A percentile compares a stretch with the other conserved stretches of the same genome.
These are phyloP conservation scores for Coniferiporia weirii DNA, from an alignment of 1,284 basidiomycete species.

Conservation along the genomic window DNA sequence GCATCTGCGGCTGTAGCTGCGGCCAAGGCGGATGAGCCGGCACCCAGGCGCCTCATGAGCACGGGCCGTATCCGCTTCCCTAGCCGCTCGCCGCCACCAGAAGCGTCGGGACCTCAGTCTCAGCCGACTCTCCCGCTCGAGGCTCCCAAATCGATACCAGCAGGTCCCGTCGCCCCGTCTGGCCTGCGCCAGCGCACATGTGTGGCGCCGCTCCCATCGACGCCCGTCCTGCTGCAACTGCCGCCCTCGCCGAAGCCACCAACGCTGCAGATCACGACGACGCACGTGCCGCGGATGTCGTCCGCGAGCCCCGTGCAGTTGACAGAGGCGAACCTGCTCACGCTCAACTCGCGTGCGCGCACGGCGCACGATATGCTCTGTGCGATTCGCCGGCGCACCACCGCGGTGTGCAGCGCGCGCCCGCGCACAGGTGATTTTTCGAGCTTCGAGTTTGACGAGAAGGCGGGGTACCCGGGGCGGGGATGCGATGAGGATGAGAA, in stretches of 20 bases:
- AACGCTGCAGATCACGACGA: slow-evolving; percentile 44
- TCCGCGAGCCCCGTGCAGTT: slow-evolving; percentile 41
- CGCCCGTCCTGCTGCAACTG: too few species aligned
- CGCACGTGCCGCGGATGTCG: slow-evolving; percentile 43
- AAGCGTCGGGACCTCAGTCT: slow-evolving; percentile 21
- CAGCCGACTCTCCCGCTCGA: slow-evolving; percentile 29
- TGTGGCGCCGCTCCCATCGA: too few species aligned
- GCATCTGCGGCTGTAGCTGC: slow-evolving; percentile 10
- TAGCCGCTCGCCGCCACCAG: slow-evolving; percentile 25
- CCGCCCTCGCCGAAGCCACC: slow-evolving; percentile 11
- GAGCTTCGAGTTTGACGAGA: slow-evolving; percentile 25
- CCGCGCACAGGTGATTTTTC: slow-evolving; percentile 17
- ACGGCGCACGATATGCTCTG: slow-evolving; percentile 59
- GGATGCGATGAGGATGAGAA: slow-evolving; percentile 28
- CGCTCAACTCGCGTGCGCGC: slow-evolving; percentile 47
- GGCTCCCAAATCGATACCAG: too few species aligned
- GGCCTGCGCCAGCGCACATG: too few species aligned
- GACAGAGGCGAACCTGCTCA: slow-evolving; percentile 47
- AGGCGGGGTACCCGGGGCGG: background rate
- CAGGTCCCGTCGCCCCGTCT: too few species aligned
- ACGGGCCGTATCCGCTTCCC: slow-evolving; percentile 49
- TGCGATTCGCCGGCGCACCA: slow-evolving; percentile 49
- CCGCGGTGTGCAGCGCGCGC: slow-evolving; percentile 26
- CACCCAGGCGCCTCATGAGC: slow-evolving; percentile 15
- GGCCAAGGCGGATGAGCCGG: slow-evolving; percentile 25